phyloP scores from a whole-genome alignment of 2,329 filamentous ascomycete genomes.

The Talaromyces sp. region DNA sequence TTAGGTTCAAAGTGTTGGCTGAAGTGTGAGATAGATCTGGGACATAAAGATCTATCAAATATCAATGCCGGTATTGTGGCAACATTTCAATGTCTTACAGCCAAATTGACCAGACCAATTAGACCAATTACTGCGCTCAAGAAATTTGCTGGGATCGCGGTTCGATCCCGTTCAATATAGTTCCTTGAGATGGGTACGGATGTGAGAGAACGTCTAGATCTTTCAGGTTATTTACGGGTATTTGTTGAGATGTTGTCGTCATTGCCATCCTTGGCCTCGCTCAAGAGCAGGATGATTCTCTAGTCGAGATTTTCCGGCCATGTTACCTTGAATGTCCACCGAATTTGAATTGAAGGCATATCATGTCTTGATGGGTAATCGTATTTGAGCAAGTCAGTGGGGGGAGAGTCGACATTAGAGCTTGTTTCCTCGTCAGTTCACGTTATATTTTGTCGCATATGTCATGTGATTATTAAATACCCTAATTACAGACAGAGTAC shows the following conservation, averaged over 20 bases:
- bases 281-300: conserved; percentile 15
- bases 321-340: too few species aligned
- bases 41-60: too few species aligned
- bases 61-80: too few species aligned
- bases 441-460: not conserved
- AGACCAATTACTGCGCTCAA: conserved; percentile 24
- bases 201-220: conserved; percentile 21
- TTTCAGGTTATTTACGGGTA: not conserved
- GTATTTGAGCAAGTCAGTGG: too few species aligned
- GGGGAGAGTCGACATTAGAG: too few species aligned
- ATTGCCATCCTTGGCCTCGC: conserved; percentile 8
- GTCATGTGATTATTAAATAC: conserved; percentile 11
- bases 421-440: not conserved
- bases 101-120: too few species aligned
- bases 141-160: conserved; percentile 23
- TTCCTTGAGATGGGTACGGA: conserved; percentile 21
- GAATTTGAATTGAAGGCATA: too few species aligned
- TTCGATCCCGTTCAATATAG: conserved; percentile 22
- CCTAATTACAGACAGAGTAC: not conserved
- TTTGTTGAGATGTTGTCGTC: not conserved
- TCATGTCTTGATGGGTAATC: too few species aligned
- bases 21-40: too few species aligned
- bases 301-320: conserved; percentile 18
- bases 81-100: too few species aligned
- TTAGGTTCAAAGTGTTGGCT: too few species aligned